phyloP scores from a whole-genome alignment of 768 basidiomycete species.

The Lentinula sp. region DNA sequence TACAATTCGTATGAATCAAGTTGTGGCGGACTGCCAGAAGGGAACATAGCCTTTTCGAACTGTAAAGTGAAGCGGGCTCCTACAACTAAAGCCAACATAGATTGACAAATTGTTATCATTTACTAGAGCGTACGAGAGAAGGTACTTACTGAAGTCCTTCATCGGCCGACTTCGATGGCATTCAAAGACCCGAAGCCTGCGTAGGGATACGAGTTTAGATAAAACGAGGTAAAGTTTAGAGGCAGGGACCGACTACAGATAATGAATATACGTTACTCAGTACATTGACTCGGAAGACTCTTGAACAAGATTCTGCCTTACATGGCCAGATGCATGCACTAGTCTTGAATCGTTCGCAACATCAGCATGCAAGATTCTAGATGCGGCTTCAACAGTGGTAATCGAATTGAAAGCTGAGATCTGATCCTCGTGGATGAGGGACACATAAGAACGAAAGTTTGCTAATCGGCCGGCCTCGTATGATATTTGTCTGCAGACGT shows the following conservation, averaged over 20 bases:
- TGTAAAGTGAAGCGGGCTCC: constrained; percentile 16
- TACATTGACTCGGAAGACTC: constrained; percentile 2
- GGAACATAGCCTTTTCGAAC: constrained; percentile 34
- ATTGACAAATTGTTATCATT: neutral
- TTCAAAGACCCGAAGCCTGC: constrained; percentile 27
- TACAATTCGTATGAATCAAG: constrained; percentile 26
- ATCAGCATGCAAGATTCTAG: constrained; percentile 25
- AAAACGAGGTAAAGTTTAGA: constrained; percentile 25
- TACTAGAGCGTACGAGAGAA: neutral
- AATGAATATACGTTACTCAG: neutral
- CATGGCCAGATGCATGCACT: constrained; percentile 14
- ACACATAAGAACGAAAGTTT: constrained; percentile 22
- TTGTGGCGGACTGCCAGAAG: constrained; percentile 7
- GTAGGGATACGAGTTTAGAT: constrained; percentile 19
- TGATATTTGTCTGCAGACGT: constrained; percentile 22
- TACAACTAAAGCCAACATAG: constrained; percentile 10
- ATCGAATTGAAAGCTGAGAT: constrained; percentile 19
- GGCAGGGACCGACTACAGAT: constrained; percentile 15
- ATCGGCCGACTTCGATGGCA: constrained; percentile 14
- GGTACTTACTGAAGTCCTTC: constrained; percentile 3
- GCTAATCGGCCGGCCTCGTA: constrained; percentile 20
- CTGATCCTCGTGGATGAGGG: constrained; percentile 31
- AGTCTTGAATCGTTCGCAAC: constrained; percentile 34
- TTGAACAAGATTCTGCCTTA: constrained; percentile 8
- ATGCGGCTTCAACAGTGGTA: constrained; percentile 13